Conservation (phyloP, 495 filamentous ascomycete genomes). For the Evernia prunastri region DNA sequence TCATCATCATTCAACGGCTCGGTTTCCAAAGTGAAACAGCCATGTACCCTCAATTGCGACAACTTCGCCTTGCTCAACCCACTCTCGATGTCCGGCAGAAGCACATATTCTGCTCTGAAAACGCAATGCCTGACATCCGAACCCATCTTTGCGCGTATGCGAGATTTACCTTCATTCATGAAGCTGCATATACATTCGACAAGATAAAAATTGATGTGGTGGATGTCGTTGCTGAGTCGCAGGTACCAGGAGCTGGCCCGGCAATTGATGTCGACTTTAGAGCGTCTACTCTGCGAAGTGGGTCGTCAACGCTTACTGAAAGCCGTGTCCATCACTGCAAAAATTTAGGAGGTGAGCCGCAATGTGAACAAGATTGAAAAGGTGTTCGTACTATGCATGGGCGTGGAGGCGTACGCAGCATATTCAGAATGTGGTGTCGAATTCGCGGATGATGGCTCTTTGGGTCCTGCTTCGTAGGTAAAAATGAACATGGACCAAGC, state of each 20-base stretch:
- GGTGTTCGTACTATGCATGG: not conserved
- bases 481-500: not conserved
- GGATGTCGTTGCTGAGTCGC: not conserved
- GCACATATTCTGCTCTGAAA: not conserved
- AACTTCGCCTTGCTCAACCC: not conserved
- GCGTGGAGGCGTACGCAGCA: not conserved
- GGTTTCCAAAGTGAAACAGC: not conserved
- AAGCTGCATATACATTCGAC: not conserved
- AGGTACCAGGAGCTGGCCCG: not conserved
- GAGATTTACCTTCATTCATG: not conserved
- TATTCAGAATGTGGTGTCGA: not conserved
- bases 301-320: not conserved
- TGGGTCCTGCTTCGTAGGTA: slow-evolving; percentile 2
- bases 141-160: not conserved
- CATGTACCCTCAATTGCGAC: not conserved
- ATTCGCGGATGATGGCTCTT: slow-evolving; percentile 2
- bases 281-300: not conserved
- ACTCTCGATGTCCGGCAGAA: not conserved
- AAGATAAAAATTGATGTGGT: not conserved
- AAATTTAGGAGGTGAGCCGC: not conserved
- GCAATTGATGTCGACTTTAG: not conserved
- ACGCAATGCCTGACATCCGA: not conserved
- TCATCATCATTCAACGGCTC: not conserved
- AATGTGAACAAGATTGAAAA: not conserved
- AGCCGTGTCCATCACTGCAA: not conserved